Evolutionary conservation across 1,139 yeast species (phyloP).

Genomic region (Zhuliangozyma blackwelliae): DNA sequence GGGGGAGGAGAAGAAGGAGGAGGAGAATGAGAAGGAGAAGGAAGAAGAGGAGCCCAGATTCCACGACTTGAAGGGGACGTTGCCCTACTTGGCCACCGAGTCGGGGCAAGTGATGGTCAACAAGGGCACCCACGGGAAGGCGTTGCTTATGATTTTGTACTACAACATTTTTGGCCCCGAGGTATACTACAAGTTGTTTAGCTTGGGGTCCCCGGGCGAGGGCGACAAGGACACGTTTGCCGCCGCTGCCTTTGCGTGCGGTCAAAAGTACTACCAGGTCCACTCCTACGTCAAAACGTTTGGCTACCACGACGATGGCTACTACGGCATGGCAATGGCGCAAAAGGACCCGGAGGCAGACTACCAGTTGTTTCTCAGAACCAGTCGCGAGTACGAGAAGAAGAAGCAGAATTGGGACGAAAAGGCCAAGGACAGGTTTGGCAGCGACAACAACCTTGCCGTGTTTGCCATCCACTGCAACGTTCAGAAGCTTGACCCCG

Average conservation of each 20-base stretch:
- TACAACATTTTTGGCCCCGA: conserved; percentile 58
- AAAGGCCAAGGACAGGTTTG: conserved; percentile 13
- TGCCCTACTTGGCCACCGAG: conserved; percentile 57
- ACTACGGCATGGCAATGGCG: conserved; percentile 29
- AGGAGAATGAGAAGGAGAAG: conserved; percentile 7
- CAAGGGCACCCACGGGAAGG: conserved; percentile 50
- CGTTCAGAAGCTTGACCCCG: conserved; percentile 8
- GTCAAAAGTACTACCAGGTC: conserved; percentile 46
- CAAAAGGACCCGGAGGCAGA: conserved; percentile 25
- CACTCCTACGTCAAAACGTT: conserved; percentile 21
- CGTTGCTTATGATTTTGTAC: conserved; percentile 47
- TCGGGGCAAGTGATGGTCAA: conserved; percentile 57
- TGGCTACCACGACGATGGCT: conserved; percentile 20
- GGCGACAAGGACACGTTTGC: conserved; percentile 65
- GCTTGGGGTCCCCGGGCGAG: conserved; percentile 59
- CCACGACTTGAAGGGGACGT: conserved; percentile 52
- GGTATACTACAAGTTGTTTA: conserved; percentile 49
- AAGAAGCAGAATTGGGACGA: conserved; percentile 5
- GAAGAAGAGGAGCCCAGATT: conserved; percentile 16
- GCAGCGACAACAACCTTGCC: conserved; percentile 11
- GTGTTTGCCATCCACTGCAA: conserved; percentile 11
- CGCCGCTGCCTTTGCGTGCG: conserved; percentile 45
- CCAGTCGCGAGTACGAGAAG: conserved; percentile 2
- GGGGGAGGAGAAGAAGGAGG: conserved; percentile 8
- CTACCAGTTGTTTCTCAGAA: conserved; percentile 11